phyloP scores from a whole-genome alignment of 345 rosid species.

The Dipteronia sinensis region DNA sequence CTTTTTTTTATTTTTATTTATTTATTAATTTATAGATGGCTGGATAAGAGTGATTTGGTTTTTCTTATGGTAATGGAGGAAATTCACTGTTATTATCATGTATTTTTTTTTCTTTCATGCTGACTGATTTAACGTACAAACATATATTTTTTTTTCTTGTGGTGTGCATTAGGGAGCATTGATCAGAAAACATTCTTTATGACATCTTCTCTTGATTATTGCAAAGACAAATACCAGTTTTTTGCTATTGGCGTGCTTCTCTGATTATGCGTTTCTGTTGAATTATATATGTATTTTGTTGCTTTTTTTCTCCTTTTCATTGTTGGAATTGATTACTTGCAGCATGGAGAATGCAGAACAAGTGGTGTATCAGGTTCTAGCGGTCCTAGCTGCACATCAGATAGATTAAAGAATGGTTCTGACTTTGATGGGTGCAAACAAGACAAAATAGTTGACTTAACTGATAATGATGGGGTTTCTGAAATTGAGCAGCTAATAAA shows the following conservation, averaged over 20 bases:
- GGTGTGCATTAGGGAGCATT: neutral
- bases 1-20: neutral
- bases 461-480: conserved; percentile 41
- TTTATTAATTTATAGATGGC: neutral
- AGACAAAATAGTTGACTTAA: conserved; percentile 22
- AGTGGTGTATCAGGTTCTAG: conserved; percentile 39
- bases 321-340: conserved; percentile 13
- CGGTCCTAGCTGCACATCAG: conserved; percentile 35
- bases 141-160: neutral
- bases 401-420: conserved; percentile 26
- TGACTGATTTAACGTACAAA: neutral
- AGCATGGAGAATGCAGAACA: conserved; percentile 32
- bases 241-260: neutral
- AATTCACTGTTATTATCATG: neutral
- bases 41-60: neutral
- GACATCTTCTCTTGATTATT: neutral
- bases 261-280: neutral
- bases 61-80: neutral
- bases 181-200: neutral
- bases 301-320: neutral
- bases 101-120: neutral
- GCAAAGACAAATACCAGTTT: neutral
- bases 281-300: neutral
- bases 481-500: conserved; percentile 75
- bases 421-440: conserved; percentile 34